Conservation (phyloP, 2,329 filamentous ascomycete species). For the Cercospora canescens region DNA sequence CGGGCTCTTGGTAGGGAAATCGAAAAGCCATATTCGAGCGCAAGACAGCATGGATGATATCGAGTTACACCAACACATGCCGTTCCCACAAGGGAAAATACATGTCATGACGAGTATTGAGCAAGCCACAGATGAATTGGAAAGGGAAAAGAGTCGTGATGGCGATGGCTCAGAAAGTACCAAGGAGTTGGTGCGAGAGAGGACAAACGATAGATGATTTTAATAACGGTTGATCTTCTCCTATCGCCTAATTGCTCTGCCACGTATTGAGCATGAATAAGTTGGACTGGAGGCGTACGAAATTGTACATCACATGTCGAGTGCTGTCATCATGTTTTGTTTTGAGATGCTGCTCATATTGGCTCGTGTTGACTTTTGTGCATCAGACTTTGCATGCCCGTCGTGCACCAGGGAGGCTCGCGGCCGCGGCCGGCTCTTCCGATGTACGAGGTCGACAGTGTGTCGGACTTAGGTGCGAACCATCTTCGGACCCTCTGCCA, state of each 20-base stretch:
- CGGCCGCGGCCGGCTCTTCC: neutral
- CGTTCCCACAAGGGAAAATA: conserved; percentile 16
- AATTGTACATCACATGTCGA: neutral
- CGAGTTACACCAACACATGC: conserved; percentile 9
- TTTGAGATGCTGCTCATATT: neutral
- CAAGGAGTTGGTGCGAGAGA: conserved; percentile 11
- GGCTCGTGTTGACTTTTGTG: neutral
- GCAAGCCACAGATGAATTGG: conserved; percentile 8
- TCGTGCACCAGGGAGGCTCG: neutral
- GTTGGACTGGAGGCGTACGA: neutral
- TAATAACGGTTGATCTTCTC: neutral
- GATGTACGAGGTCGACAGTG: neutral
- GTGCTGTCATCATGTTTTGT: neutral
- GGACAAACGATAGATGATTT: neutral
- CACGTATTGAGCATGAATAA: neutral
- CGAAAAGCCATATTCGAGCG: conserved; percentile 2
- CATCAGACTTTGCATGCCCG: neutral
- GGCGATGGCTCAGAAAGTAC: conserved; percentile 11
- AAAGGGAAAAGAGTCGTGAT: conserved; percentile 7
- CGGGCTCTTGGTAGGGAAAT: neutral
- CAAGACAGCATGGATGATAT: conserved; percentile 17
- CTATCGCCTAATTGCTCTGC: neutral
- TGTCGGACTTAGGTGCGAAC: neutral
- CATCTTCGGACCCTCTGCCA: neutral
- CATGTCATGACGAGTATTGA: conserved; percentile 24